Conservation (phyloP, 163 green algal species). For the Chlamydomonas reinhardtii region DNA sequence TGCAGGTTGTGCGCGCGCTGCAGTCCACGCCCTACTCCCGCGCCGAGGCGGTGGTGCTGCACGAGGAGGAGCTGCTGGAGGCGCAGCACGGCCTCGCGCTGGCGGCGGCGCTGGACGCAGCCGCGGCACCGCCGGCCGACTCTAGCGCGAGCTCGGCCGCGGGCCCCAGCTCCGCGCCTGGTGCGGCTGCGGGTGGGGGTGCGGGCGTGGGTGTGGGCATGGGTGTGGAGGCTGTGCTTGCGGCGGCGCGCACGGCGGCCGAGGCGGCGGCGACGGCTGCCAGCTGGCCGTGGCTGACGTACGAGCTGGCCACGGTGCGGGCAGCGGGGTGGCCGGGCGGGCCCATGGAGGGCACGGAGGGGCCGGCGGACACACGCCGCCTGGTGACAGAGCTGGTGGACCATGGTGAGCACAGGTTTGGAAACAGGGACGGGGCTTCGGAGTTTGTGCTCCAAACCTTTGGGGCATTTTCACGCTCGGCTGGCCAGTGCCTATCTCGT, state of each 20-base stretch:
- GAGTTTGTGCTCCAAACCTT: too few relatives aligned
- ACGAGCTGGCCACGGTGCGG: constrained; percentile 12
- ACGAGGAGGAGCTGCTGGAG: constrained; percentile 51
- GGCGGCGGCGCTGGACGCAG: constrained; percentile 23
- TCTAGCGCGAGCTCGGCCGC: too few relatives aligned
- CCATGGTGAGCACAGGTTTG: constrained; percentile 1
- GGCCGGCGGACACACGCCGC: background rate
- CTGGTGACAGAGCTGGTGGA: constrained; percentile 34
- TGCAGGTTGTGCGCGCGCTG: constrained; percentile 38
- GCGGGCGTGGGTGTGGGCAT: background rate
- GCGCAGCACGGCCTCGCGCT: background rate
- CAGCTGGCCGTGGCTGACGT: constrained; percentile 7
- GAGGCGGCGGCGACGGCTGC: constrained; percentile 5
- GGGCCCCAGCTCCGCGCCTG: too few relatives aligned
- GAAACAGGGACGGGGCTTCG: too few relatives aligned
- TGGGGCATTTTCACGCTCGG: too few relatives aligned
- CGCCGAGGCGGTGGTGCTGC: constrained; percentile 40
- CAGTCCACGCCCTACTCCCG: constrained; percentile 52
- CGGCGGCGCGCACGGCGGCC: background rate
- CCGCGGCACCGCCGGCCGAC: background rate
- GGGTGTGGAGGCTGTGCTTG: background rate
- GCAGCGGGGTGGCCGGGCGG: background rate
- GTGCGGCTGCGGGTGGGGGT: background rate
- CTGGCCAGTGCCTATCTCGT: too few relatives aligned
- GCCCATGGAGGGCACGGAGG: background rate